Base-by-base conservation (phyloP, 2,329 filamentous ascomycete genomes). In the Mycosphaerella sp. region DNA sequence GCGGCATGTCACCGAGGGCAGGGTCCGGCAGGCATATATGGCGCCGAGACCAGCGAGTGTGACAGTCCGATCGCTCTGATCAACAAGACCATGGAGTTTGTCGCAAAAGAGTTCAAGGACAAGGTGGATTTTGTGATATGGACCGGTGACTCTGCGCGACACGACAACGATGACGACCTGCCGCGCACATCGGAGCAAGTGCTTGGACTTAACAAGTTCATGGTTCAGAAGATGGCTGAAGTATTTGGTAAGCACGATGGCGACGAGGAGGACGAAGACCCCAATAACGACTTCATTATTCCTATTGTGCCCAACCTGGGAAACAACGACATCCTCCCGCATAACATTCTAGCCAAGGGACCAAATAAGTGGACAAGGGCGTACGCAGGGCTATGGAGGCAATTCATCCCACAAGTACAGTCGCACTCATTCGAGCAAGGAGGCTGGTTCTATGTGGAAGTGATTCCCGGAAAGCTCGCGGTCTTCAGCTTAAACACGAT, bases 281-380 rank as follows among this genome's bases (percentile, higher is more conserved):
- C 76, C n/a, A 74, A 76, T 34, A 75, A 80, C 51, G 80, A 82
- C 54, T 79, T 90, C 55, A 71, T 78, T 10, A 80, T 97, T 3
- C 92, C 93, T 3, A 82, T 97, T 31, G 78, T 98, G 17, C 91
- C 93, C 0, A 96, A 85, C 0, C 85, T 96, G 62, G 93, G 93
- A 57, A 98, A 98, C 74, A 98, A 98, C 72, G 93, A 98, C 67
- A 91, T 98, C 55, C 82, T 96, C 56, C 93, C 93, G 1, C 93
- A 98, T 74, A 98, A 98, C 66, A 95, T 97, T 67, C 84, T 98
- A 69, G 76, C 83, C 41, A 78, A 82, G 1, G 93, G 92, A 0
- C 93, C 93, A 12, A 96, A 96, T 66, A 80, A 80, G 59, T 95
- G 92, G 85, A 87, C 95, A 0, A 80, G 80, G 55, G 78, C 79